Base-by-base conservation (phyloP, 129 eudicot genomes). In the Pulicaria dysenterica region DNA sequence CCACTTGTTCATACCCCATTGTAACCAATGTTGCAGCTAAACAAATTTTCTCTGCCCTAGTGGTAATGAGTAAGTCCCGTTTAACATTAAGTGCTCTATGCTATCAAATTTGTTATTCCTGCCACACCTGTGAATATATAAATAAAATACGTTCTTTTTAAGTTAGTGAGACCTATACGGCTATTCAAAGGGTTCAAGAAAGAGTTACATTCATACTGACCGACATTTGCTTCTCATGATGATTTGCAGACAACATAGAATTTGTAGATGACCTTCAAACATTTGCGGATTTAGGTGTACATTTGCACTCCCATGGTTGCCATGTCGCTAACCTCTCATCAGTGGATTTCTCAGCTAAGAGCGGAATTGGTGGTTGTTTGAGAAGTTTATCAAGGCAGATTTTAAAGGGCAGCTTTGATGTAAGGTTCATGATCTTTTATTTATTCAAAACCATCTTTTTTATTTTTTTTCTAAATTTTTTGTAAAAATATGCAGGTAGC, bases 271-370 rank as follows among this genome's bases (percentile, higher is more conserved):
- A 94, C 77, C 86, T 87, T 40, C 75, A 77, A 55, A 90, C 97
- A 8, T 94, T 90, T 74, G 86, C 81, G 69, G 91, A 90, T 60
- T 96, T 94, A 69, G 92, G 91, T 61, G 17, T 54, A 50, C 87
- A 90, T 76, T 78, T 94, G 74, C 87, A 73, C 58, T 84, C 93
- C 36, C 72, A 54, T 61, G 95, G 96, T 43, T 86, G 87, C 81
- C 81, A 85, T 34, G 96, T 94, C 47, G 98, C 98, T 51, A 85
- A 83, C 57, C 90, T 94, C 68, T 87, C 96, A 50, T 90, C 98
- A 37, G 74, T 80, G 9, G 97, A 94, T 68, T 87, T 94, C 78
- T 83, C 97, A 11, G 74, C 85, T 61, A 94, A 88, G 58, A 87
- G 38, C 79, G 98, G 95, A 36, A 82, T 94, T 73, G 95, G 90